These are phyloP conservation scores for Erodium texanum DNA, from an alignment of 441 rosid species.

Conservation along the genomic window DNA sequence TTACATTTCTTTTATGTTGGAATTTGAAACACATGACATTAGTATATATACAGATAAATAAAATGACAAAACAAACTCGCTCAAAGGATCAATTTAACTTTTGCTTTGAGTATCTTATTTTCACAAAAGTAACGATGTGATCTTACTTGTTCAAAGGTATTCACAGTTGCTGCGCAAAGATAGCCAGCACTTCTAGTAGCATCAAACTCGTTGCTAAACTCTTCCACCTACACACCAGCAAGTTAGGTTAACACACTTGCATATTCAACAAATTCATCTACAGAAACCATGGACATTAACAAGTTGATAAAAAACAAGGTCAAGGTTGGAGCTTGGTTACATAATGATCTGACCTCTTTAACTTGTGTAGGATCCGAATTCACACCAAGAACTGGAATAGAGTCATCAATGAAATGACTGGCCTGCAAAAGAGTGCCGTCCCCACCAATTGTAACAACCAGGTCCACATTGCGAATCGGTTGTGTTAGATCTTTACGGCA, in stretches of 20 bases:
- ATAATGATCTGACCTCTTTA: conserved; percentile 47
- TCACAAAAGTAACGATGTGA: neutral
- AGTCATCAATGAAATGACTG: conserved; percentile 73
- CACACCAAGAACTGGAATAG: conserved; percentile 70
- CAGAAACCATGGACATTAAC: neutral
- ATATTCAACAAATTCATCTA: neutral
- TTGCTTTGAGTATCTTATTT: neutral
- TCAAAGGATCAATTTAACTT: neutral
- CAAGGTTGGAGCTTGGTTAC: neutral
- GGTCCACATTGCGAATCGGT: conserved; percentile 57
- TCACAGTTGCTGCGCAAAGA: conserved; percentile 73
- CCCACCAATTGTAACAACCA: conserved; percentile 86
- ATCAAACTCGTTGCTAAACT: conserved; percentile 57
- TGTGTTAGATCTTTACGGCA: conserved; percentile 41
- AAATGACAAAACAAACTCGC: neutral
- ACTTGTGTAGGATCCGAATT: conserved; percentile 84
- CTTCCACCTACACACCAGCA: conserved; percentile 43
- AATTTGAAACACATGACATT: neutral
- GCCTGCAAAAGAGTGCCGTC: conserved; percentile 95
- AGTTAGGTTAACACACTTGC: neutral
- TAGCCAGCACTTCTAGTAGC: conserved; percentile 84
- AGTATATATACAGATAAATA: neutral
- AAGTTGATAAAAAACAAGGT: neutral
- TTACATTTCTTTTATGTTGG: too few species aligned
- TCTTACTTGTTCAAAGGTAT: conserved; percentile 71